Evolutionary conservation across 805 yeast genomes (phyloP), one percentile per base, ranked within the genome.

Genomic region (Kodamaea jinghongensis): DNA sequence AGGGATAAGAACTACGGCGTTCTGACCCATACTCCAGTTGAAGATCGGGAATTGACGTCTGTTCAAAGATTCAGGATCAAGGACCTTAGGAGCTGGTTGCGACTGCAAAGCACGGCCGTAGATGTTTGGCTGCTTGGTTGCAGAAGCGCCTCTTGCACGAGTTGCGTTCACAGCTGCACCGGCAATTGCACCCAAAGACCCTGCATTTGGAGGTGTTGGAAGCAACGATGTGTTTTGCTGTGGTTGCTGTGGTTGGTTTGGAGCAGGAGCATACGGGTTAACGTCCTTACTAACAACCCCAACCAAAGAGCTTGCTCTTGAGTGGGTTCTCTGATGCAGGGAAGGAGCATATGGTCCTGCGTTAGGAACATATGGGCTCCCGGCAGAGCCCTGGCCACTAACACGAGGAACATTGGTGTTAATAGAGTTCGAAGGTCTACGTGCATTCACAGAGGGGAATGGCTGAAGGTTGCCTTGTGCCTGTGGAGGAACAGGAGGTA

Each of bases 21-120:
- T 56, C 20, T 54, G 57, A 1, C 68, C 57, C 20, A 48, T 44
- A 36, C 65, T 58, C 84, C 93, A 88, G 42, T 74, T 70, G 55
- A 86, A 83, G 25, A 88, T 55, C 0, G 96, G 95, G 61, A 83
- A 84, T 54, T 86, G 95, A 39, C 84, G 70, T 34, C 65, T 60
- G 16, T 70, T 59, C 37, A 83, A 58, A 16, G 79, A 75, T 37
- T 74, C 75, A 6, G 86, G 83, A 44, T 79, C 74, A 22, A 64
- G 61, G 6, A 69, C 46, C 31, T 52, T 60, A 38, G 48, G 58
- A 25, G 47, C 53, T n/a, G 54, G 56, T 30, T 51, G 58, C 9
- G 40, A 39, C 16, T 38, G 41, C 16, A 32, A 17, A 7, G 40
- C 40, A 15, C 41, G 39, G 17, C 41, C 39, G 30, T 42, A 50